phyloP scores from a whole-genome alignment of 2,329 filamentous ascomycete genomes.

The Plenodomus lindquistii region DNA sequence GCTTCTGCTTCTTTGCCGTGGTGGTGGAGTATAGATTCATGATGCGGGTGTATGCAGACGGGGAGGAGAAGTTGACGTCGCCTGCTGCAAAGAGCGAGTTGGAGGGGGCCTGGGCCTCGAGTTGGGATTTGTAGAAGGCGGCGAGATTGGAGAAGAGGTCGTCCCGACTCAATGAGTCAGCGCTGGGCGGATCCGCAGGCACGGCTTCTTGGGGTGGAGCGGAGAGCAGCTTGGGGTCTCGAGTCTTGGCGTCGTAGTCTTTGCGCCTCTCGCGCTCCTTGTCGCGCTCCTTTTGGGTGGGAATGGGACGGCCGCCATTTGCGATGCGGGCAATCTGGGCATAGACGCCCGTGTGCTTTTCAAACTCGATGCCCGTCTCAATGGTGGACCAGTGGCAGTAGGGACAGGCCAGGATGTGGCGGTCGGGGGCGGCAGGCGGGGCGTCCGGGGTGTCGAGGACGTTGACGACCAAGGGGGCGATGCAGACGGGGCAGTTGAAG shows the following conservation, averaged over 20 bases:
- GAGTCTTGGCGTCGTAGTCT: constrained; percentile 30
- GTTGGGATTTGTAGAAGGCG: constrained; percentile 79
- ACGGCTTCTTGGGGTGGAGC: constrained; percentile 18
- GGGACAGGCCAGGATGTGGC: constrained; percentile 80
- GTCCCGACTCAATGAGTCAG: constrained; percentile 59
- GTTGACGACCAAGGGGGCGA: constrained; percentile 75
- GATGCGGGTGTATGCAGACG: constrained; percentile 80
- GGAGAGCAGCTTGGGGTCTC: constrained; percentile 18
- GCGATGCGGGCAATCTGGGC: constrained; percentile 75
- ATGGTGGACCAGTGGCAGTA: constrained; percentile 93
- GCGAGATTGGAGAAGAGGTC: constrained; percentile 75
- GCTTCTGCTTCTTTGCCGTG: constrained; percentile 58
- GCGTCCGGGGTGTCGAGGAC: constrained; percentile 61
- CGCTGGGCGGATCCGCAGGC: constrained; percentile 9
- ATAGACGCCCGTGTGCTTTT: constrained; percentile 84
- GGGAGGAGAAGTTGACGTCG: constrained; percentile 68
- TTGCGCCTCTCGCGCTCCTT: constrained; percentile 45
- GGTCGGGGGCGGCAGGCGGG: constrained; percentile 49
- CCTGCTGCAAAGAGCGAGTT: constrained; percentile 42
- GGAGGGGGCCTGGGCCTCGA: constrained; percentile 61
- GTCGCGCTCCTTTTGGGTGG: constrained; percentile 46
- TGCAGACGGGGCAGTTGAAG: constrained; percentile 91
- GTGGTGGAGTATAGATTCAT: constrained; percentile 81
- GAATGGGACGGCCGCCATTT: constrained; percentile 48
- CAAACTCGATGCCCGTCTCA: constrained; percentile 88